A percentile compares a stretch with the other conserved stretches of the same genome.
Evolutionary conservation across 176 grass and related monocot species (phyloP).

Genomic region (Melocanna baccifera): DNA sequence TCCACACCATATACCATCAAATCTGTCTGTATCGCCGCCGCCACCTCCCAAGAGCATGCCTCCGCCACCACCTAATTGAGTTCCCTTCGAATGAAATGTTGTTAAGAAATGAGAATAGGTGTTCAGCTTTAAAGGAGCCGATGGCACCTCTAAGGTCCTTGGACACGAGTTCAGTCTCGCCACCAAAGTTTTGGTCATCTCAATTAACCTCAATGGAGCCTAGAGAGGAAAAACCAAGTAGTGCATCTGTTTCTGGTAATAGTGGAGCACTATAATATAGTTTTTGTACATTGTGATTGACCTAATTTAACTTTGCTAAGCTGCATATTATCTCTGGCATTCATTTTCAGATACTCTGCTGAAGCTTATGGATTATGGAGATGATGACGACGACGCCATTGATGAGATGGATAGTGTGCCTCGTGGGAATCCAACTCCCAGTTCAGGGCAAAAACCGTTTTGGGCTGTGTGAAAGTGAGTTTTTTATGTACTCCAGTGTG

Average conservation of each 20-base stretch:
- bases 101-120: constrained; percentile 26
- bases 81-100: constrained; percentile 35
- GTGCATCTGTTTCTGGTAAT: constrained; percentile 55
- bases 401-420: constrained; percentile 10
- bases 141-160: constrained; percentile 7
- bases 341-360: constrained; percentile 62
- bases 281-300: not conserved
- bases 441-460: constrained; percentile 53
- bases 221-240: constrained; percentile 29
- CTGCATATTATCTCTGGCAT: not conserved
- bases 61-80: constrained; percentile 55
- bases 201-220: constrained; percentile 21
- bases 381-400: constrained; percentile 57
- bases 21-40: not conserved
- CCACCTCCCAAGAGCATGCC: constrained; percentile 40
- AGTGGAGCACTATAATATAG: not conserved
- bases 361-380: constrained; percentile 91
- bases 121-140: constrained; percentile 29
- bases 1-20: constrained; percentile 25
- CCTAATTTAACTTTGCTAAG: not conserved
- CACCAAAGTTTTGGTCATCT: constrained; percentile 18
- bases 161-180: constrained; percentile 13
- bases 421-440: constrained; percentile 26
- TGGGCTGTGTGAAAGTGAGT: constrained; percentile 45
- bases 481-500: not conserved